Evolutionary conservation across 306 rosid species (phyloP).

Genomic region (Cucurbita argyrosperma): DNA sequence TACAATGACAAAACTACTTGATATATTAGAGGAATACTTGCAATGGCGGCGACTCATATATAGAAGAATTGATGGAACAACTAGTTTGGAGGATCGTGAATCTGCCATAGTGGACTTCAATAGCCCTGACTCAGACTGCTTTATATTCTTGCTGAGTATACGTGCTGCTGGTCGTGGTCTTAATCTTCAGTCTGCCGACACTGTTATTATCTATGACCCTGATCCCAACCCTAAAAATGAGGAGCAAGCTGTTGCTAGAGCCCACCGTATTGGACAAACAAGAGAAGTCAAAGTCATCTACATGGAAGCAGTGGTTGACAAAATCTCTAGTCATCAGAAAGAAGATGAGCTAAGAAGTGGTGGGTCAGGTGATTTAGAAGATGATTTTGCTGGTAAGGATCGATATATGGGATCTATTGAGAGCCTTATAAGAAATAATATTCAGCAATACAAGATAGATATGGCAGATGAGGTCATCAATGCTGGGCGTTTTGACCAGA

Average conservation of each 20-base stretch:
- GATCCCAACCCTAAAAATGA: conserved; percentile 98
- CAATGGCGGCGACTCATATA: conserved; percentile 76
- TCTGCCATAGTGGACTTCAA: conserved; percentile 92
- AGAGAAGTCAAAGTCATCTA: conserved; percentile 93
- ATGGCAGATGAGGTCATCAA: conserved; percentile 99
- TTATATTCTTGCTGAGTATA: conserved; percentile 95
- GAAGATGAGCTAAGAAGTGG: conserved; percentile 86
- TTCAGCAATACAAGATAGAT: conserved; percentile 94
- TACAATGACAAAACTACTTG: conserved; percentile 95
- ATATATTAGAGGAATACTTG: conserved; percentile 85
- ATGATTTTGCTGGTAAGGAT: conserved; percentile 95
- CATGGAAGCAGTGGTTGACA: conserved; percentile 97
- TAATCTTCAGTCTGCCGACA: conserved; percentile 97
- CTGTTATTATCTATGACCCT: conserved; percentile 92
- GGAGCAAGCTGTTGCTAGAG: conserved; percentile 99
- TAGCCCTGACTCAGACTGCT: conserved; percentile 59
- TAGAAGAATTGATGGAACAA: conserved; percentile 94
- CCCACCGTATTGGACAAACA: conserved; percentile 95
- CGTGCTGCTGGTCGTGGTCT: conserved; percentile 99
- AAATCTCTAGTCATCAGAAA: conserved; percentile 76
- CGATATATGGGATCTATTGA: conserved; percentile 91
- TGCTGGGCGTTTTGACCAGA: conserved; percentile 98
- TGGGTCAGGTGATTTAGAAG: conserved; percentile 66
- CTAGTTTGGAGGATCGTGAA: conserved; percentile 94
- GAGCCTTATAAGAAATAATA: conserved; percentile 86